Evolutionary conservation across 2,329 filamentous ascomycete species (phyloP), one percentile per base, ranked within the genome.

Genomic region (Zymoseptoria pseudotritici): DNA sequence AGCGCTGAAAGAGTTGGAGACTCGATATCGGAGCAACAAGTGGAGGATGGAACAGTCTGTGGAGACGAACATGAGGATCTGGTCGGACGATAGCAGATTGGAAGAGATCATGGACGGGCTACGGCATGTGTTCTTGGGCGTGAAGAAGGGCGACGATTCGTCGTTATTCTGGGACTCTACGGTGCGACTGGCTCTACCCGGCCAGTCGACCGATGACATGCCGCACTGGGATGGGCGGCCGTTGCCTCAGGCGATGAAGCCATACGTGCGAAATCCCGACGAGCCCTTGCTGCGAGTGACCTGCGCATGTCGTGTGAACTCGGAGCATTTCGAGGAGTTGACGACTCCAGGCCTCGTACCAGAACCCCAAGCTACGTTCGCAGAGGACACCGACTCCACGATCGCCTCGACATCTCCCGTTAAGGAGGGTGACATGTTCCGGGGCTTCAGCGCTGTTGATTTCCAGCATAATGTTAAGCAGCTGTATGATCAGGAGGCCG

Each of bases 11-110:
- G 63, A 69, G 21, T 61, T 75, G 11, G 62, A 62, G 5, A 64
- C 75, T 3, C 62, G 72, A 13, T 75, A 67, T 51, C 63, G 68
- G 53, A 72, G 70, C 56, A 70, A 65, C 21, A 66, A 67, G 49
- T 75, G 72, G 71, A 64, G 70, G 29, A 69, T 69, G 55, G 51
- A 59, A 9, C 57, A 64, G 20, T 50, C 69, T 0, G 58, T 65
- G 2, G 71, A 72, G 13, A 55, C 61, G 54, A 72, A 72, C 54
- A 57, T 73, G n/a, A 66, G 66, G 56, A 59, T 58, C 20, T 71
- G 67, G 66, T 50, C 53, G 20, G 69, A 72, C 4, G 71, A 73
- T 54, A 60, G 42, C 24, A 63, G 65, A 19, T 57, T 72, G 42
- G 65, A 68, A 9, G 70, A 73, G 54, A 50, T 72, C 21, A 65